phyloP scores from a whole-genome alignment of 75 land plant species.

The Cunninghamia lanceolata region DNA sequence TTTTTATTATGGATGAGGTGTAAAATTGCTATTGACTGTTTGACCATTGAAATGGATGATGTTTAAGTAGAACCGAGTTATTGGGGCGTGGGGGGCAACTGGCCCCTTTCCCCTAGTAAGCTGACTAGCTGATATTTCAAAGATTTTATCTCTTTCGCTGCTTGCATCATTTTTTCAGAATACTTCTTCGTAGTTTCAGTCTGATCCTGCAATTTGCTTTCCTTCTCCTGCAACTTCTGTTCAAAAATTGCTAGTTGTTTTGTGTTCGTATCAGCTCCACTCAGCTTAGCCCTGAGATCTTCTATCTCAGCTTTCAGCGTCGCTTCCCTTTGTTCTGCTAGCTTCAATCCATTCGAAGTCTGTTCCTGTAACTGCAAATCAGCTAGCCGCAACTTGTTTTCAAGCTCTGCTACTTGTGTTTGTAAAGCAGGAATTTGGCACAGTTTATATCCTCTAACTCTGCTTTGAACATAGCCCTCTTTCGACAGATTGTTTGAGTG shows the following conservation, averaged over 20 bases:
- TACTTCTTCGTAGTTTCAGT: background rate
- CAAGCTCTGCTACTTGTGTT: constrained; percentile 46
- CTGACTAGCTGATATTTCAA: constrained; percentile 6
- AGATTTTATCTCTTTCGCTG: constrained; percentile 5
- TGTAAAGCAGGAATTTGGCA: constrained; percentile 21
- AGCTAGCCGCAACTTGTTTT: constrained; percentile 32
- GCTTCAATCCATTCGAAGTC: constrained; percentile 24
- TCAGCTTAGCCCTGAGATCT: constrained; percentile 35
- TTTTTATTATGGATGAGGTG: no score
- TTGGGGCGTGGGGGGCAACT: no score
- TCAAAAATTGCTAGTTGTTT: constrained; percentile 44
- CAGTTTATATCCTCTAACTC: constrained; percentile 25
- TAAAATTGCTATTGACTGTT: no score
- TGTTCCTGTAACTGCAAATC: constrained; percentile 28
- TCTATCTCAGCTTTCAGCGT: constrained; percentile 19
- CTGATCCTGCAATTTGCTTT: constrained; percentile 29
- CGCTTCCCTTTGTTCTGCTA: constrained; percentile 27
- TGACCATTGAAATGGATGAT: no score
- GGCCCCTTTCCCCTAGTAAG: no score
- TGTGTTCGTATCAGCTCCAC: constrained; percentile 18
- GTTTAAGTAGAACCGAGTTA: no score
- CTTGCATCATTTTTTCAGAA: constrained; percentile 11
- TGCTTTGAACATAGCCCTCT: constrained; percentile 20
- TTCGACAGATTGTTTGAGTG: background rate
- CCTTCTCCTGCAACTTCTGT: constrained; percentile 28